Percentiles rank a stretch among this genome's conserved stretches.
phyloP scores from a whole-genome alignment of 345 rosid species.

The Gossypium herbaceum region DNA sequence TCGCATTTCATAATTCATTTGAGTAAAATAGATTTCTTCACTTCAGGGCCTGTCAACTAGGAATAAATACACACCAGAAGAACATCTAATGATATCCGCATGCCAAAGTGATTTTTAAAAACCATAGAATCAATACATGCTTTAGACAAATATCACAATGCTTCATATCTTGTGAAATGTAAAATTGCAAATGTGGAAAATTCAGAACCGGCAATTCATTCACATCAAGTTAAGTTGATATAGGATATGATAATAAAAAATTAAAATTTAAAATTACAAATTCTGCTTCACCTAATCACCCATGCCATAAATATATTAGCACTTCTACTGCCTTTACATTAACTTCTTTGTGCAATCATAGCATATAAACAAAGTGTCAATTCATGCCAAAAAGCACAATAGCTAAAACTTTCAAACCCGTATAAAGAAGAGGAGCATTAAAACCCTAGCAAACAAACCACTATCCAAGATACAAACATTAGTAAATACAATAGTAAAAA shows the following conservation, averaged over 20 bases:
- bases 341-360: not conserved
- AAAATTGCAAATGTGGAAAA: not conserved
- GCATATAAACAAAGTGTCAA: not conserved
- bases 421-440: not conserved
- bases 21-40: constrained; percentile 2
- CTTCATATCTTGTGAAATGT: not conserved
- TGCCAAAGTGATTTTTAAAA: not conserved
- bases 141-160: not conserved
- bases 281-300: not conserved
- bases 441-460: not conserved
- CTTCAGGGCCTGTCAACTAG: not conserved
- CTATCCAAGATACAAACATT: not conserved
- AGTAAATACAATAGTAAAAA: constrained; percentile 6
- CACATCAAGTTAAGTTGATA: not conserved
- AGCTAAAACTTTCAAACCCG: not conserved
- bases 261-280: not conserved
- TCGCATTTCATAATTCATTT: not conserved
- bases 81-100: not conserved
- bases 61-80: not conserved
- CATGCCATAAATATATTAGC: not conserved
- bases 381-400: not conserved
- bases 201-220: not conserved
- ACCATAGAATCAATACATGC: not conserved
- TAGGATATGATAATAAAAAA: not conserved
- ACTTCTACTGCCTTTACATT: not conserved